These are phyloP conservation scores for Vanderwaltozyma polyspora DNA, from an alignment of 805 yeast genomes.

Conservation along the genomic window DNA sequence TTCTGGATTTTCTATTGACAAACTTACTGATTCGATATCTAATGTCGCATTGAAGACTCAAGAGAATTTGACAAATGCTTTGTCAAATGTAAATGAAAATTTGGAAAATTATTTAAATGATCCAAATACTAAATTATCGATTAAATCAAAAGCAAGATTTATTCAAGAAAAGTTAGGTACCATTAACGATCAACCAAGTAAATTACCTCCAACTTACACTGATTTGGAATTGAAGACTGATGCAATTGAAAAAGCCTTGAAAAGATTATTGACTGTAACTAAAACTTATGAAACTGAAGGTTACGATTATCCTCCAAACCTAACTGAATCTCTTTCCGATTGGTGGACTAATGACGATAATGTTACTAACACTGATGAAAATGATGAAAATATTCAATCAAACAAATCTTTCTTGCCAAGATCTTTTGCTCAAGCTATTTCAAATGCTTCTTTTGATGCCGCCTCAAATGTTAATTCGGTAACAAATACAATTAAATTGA, in stretches of 20 bases:
- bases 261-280: slow-evolving; percentile 38
- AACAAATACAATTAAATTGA: slow-evolving; percentile 24
- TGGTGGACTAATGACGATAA: slow-evolving; percentile 29
- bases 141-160: slow-evolving; percentile 21
- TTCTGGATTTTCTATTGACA: slow-evolving; percentile 19
- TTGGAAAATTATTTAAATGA: slow-evolving; percentile 11
- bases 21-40: slow-evolving; percentile 20
- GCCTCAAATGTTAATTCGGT: slow-evolving; percentile 31
- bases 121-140: slow-evolving; percentile 22
- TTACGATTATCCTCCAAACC: slow-evolving; percentile 75
- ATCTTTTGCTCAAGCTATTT: slow-evolving; percentile 62
- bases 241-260: slow-evolving; percentile 48
- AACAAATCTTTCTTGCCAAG: slow-evolving; percentile 37
- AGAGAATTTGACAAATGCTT: slow-evolving; percentile 20
- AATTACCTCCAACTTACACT: slow-evolving; percentile 63
- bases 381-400: slow-evolving; percentile 3
- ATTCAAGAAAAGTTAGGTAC: slow-evolving; percentile 53
- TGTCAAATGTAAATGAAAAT: slow-evolving; percentile 15
- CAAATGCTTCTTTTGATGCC: slow-evolving; percentile 43
- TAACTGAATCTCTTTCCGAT: slow-evolving; percentile 53
- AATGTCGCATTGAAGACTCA: slow-evolving; percentile 25
- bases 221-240: slow-evolving; percentile 59
- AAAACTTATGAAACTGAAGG: slow-evolving; percentile 62
- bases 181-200: slow-evolving; percentile 50
- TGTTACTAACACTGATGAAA: slow-evolving; percentile 3